Conservation (phyloP, 306 rosid species). For the Gillenia trifoliata region DNA sequence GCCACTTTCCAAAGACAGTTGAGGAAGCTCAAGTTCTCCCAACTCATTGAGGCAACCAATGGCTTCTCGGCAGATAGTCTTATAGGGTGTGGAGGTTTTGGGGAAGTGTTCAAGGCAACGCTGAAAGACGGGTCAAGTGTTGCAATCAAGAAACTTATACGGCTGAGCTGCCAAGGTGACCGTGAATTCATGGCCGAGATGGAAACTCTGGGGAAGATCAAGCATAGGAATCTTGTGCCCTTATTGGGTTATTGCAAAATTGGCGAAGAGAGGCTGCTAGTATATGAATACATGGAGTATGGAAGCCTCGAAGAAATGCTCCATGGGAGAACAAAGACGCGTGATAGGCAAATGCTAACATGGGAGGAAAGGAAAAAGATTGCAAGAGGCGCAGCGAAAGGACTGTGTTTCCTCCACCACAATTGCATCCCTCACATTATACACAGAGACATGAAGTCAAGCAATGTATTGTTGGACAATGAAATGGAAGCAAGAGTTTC, state of each 20-base stretch:
- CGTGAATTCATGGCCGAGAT: conserved; percentile 97
- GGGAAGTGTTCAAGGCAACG: conserved; percentile 94
- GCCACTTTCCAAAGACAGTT: conserved; percentile 96
- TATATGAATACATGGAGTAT: conserved; percentile 87
- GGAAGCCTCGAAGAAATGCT: conserved; percentile 99
- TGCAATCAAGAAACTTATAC: conserved; percentile 91
- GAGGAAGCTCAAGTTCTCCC: conserved; percentile 93
- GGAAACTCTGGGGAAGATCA: conserved; percentile 97
- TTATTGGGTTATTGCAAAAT: conserved; percentile 87
- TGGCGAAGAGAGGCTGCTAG: conserved; percentile 94
- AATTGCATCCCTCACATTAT: conserved; percentile 98
- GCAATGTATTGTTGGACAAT: conserved; percentile 84
- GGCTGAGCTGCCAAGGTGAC: conserved; percentile 93
- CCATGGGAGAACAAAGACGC: conserved; percentile 62
- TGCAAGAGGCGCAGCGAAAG: conserved; percentile 96
- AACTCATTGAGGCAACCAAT: conserved; percentile 91
- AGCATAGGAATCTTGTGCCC: conserved; percentile 84
- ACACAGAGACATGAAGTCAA: conserved; percentile 96
- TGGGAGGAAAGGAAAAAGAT: conserved; percentile 93
- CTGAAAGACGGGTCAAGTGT: conserved; percentile 85
- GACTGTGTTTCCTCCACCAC: conserved; percentile 91
- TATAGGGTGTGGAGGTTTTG: conserved; percentile 93
- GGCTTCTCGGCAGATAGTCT: conserved; percentile 97
- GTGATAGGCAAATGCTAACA: conserved; percentile 52
- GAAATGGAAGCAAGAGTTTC: conserved; percentile 94